Evolutionary conservation across 2,329 filamentous ascomycete species (phyloP).

Genomic region (Venturia nashicola): DNA sequence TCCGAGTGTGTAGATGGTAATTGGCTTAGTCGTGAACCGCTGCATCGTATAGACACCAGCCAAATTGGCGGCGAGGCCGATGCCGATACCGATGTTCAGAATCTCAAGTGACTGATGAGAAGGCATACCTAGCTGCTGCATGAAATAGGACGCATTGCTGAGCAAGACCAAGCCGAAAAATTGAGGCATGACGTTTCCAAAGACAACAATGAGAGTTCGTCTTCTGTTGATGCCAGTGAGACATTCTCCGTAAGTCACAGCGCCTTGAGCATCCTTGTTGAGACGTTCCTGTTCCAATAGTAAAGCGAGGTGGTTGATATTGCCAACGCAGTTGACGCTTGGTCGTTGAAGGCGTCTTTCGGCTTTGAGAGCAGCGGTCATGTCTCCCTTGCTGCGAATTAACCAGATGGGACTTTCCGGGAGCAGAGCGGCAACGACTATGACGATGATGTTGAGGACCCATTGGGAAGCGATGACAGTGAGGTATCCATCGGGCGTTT

Average conservation of each 20-base stretch:
- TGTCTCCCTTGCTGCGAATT: conserved; percentile 27
- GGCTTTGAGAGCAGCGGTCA: conserved; percentile 30
- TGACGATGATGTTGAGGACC: conserved; percentile 19
- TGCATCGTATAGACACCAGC: conserved; percentile 33
- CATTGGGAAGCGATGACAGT: not conserved
- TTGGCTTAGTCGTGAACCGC: conserved; percentile 26
- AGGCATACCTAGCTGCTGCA: conserved; percentile 22
- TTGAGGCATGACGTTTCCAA: conserved; percentile 20
- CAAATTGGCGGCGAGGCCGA: conserved; percentile 34
- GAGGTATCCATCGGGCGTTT: conserved; percentile 28
- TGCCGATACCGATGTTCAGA: conserved; percentile 32
- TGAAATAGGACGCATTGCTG: conserved; percentile 23
- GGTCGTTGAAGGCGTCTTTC: conserved; percentile 38
- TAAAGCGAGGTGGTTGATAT: conserved; percentile 17
- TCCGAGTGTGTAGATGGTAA: conserved; percentile 25
- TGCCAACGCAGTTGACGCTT: conserved; percentile 20
- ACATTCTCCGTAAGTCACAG: conserved; percentile 21
- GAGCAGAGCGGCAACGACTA: conserved; percentile 32
- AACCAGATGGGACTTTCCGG: conserved; percentile 41
- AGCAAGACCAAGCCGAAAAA: conserved; percentile 24
- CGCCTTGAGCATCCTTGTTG: conserved; percentile 11
- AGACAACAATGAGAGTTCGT: conserved; percentile 26
- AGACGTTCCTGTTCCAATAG: conserved; percentile 18
- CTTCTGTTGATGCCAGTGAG: conserved; percentile 23
- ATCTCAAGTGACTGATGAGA: conserved; percentile 8